phyloP scores from a whole-genome alignment of 257 asterid genomes.

The Catharanthus roseus region DNA sequence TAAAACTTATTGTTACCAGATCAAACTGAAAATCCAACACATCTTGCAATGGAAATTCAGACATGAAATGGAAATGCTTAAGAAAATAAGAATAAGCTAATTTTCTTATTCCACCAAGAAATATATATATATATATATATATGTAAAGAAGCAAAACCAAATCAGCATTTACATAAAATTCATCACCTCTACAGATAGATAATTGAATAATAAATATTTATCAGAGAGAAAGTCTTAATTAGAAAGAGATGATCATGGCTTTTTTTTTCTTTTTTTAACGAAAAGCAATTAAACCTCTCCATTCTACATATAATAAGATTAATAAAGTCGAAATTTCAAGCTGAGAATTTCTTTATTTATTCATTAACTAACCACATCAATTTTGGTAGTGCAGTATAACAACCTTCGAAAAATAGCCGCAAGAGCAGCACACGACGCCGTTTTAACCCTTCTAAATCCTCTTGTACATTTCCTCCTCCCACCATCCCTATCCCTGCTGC shows the following conservation, averaged over 20 bases:
- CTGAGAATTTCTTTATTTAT: too few relatives aligned
- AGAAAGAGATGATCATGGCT: neutral
- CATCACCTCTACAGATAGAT: neutral
- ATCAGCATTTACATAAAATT: neutral
- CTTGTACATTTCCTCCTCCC: slow-evolving; percentile 18
- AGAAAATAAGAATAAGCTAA: too few relatives aligned
- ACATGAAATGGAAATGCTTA: too few relatives aligned
- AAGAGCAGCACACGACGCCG: slow-evolving; percentile 34
- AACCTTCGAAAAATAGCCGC: slow-evolving; percentile 57
- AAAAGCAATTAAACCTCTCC: slow-evolving; percentile 3
- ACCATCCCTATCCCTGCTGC: slow-evolving; percentile 7
- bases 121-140: too few relatives aligned
- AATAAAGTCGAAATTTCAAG: neutral
- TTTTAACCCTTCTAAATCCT: slow-evolving; percentile 40
- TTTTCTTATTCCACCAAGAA: neutral
- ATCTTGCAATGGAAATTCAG: too few relatives aligned
- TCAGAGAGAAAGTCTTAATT: neutral
- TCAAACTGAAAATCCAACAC: too few relatives aligned
- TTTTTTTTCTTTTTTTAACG: too few relatives aligned
- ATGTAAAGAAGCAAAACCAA: neutral
- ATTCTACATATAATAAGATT: too few relatives aligned
- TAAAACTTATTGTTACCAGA: too few relatives aligned
- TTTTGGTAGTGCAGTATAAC: slow-evolving; percentile 71
- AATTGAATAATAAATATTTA: neutral
- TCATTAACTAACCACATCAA: slow-evolving; percentile 52